Percentiles rank a stretch among this genome's conserved stretches.
Evolutionary conservation across 257 asterid genomes (phyloP).

Genomic region (Paulownia fortunei): DNA sequence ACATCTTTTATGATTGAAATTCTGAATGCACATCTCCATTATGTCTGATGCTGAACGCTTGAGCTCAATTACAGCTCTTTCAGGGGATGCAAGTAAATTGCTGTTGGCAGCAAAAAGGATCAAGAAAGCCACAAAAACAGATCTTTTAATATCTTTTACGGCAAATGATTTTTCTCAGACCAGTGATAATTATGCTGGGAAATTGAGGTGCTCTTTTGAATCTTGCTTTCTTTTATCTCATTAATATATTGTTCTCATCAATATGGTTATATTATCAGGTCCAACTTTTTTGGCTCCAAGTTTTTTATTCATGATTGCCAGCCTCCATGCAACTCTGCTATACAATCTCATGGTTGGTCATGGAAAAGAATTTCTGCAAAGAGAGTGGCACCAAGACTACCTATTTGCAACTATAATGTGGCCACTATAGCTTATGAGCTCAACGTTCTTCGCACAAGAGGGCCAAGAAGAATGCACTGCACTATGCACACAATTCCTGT

Average conservation of each 20-base stretch:
- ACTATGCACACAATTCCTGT: conserved; percentile 56
- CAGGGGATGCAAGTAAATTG: conserved; percentile 66
- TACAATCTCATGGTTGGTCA: conserved; percentile 46
- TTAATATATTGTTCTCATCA: background rate
- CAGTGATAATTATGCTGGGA: conserved; percentile 59
- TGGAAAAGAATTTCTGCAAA: conserved; percentile 45
- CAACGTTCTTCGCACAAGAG: conserved; percentile 76
- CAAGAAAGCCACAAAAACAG: conserved; percentile 58
- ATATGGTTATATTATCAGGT: conserved; percentile 44
- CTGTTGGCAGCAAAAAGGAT: conserved; percentile 67
- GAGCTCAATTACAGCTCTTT: conserved; percentile 49
- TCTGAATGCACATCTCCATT: background rate
- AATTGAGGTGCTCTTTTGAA: conserved; percentile 46
- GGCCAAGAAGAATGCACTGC: conserved; percentile 73
- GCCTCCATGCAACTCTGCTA: conserved; percentile 45
- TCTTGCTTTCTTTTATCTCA: background rate
- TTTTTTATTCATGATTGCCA: conserved; percentile 55
- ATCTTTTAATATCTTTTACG: conserved; percentile 57
- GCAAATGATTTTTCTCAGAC: conserved; percentile 60
- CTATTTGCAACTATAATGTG: conserved; percentile 50
- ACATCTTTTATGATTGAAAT: background rate
- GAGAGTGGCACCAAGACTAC: conserved; percentile 51
- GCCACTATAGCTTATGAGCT: conserved; percentile 67
- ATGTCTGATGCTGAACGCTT: conserved; percentile 25
- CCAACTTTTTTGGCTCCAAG: conserved; percentile 72